Evolutionary conservation across 2,329 filamentous ascomycete species (phyloP), one percentile per base, ranked within the genome.

Genomic region (Trichoderma koningii): DNA sequence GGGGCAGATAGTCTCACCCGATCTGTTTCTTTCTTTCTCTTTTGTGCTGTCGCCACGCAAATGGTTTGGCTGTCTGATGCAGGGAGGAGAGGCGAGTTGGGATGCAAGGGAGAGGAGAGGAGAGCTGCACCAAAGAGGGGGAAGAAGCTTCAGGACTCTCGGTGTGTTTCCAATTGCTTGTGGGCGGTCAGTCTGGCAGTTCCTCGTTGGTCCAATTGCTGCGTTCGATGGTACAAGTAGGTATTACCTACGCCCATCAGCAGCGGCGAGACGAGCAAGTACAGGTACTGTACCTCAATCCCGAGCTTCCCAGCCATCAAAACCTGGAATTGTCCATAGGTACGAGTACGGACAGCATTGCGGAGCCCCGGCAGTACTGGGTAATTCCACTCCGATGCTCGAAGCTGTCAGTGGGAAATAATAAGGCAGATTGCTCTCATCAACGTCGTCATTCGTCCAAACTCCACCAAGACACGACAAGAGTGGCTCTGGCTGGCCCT

Each of bases 121-220:
- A 19, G 44, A 45, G 44, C 19, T 48, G 17, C 55, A 10, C 28
- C 7, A 23, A 41, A 21, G 17, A 9, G 30, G 14, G 10, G 30
- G 9, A 14, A n/a, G 28, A 9, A 38, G 44, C 55, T 48, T 59
- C 7, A 34, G 30, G 10, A 9, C 10, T 34, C 44, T 47, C 44
- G 55, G 44, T 45, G 59, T 53, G 34, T 38, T 34, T 34, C 30
- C 7, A 34, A 9, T 34, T 34, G 9, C 30, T 12, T 10, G 30
- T 34, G 30, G 7, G 30, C 30, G 30, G 30, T 34, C 30, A 34
- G 30, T 34, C 21, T 34, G 3, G 7, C 30, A 9, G 7, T 7
- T 10, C 30, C 28, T 28, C n/a, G n/a, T n/a, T 48, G 59, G 34
- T 48, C 59, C 38, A n/a, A 19, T 52, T 60, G 56, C 56, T 42